Evolutionary conservation across 371 early-diverging fungal species (phyloP), one percentile per base, ranked within the genome.

Genomic region (Mortierella sp.): DNA sequence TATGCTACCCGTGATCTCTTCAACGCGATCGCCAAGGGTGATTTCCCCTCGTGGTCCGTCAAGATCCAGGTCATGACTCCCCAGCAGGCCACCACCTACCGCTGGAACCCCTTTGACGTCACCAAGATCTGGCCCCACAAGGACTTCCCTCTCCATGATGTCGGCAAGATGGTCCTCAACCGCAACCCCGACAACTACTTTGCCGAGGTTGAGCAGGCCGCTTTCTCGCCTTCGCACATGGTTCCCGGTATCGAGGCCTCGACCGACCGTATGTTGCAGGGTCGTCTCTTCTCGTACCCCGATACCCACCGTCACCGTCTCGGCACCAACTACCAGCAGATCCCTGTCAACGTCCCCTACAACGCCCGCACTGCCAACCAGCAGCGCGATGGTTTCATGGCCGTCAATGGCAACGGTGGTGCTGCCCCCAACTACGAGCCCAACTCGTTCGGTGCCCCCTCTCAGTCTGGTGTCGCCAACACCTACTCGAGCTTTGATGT

Each of bases 51-150:
- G 19, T 95, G 94, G 94, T 84, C 86, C 50, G 88, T 92, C 37
- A 89, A 87, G 51, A 60, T 94, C 29, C 96, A 95, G 85, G 81
- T 94, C 62, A 90, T 95, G 87, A 84, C 87, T 19, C 86, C 86
- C 53, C 86, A 89, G 60, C 88, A 94, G 79, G 95, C 92, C 4
- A 84, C 85, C 69, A 91, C 83, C 64, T 92, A 90, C 74, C 88
- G 87, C 48, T 95, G 87, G 84, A 91, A 95, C 66, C 85, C 90
- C 25, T 90, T 96, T 75, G 96, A 96, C 81, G 89, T 92, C 66
- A 96, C 96, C 74, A 96, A 95, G 87, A 85, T 94, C 57, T 89
- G 91, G 89, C 86, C 93, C 51, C 91, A 95, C 66, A 84, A 86
- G 82, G 87, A 91, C 66, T 90, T 87, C 68, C 93, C 94, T 26